Conservation (phyloP, 176 grass and related monocot species). For the Oryza longistaminata region DNA sequence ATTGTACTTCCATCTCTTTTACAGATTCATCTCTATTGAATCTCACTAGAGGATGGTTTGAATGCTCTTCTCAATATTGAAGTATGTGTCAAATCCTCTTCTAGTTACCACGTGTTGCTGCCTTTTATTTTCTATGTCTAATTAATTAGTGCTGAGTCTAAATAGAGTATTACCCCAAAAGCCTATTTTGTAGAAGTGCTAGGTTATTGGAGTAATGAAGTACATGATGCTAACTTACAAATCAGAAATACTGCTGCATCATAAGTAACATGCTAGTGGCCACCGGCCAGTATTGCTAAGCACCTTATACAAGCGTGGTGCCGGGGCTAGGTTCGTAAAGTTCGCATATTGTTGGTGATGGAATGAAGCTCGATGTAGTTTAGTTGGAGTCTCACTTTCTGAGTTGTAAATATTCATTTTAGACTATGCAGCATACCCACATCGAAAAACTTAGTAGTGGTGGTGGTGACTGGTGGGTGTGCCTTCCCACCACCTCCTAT, state of each 20-base stretch:
- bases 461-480: background rate
- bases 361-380: background rate
- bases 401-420: background rate
- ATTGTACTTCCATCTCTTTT: constrained; percentile 17
- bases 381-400: background rate
- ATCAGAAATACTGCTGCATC: background rate
- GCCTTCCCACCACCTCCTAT: background rate
- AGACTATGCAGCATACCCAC: background rate
- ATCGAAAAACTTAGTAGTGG: background rate
- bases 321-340: background rate
- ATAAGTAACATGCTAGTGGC: background rate
- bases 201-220: background rate
- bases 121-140: constrained; percentile 25
- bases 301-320: background rate
- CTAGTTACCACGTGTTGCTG: background rate
- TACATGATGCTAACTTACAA: background rate
- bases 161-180: background rate
- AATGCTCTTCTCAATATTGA: constrained; percentile 76
- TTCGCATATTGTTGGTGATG: background rate
- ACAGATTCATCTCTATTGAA: constrained; percentile 63
- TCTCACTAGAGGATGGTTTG: constrained; percentile 68
- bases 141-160: background rate
- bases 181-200: background rate
- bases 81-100: constrained; percentile 33
- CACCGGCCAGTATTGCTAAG: background rate